Evolutionary conservation across 2,329 filamentous ascomycete genomes (phyloP).

Genomic region (Orbilia blumenaviensis): DNA sequence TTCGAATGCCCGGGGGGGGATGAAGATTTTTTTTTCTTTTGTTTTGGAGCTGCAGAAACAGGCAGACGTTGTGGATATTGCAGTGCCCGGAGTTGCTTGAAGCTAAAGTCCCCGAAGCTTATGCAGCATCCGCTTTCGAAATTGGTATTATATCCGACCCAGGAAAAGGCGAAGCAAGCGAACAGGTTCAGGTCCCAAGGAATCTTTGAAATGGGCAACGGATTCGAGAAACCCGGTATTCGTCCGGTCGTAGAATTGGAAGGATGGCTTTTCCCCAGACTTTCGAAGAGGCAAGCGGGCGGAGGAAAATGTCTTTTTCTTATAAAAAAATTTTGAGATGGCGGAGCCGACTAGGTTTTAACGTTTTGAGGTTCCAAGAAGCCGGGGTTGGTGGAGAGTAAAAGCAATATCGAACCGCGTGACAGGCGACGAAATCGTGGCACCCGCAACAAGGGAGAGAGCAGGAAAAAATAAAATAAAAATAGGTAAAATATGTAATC

Average conservation of each 20-base stretch:
- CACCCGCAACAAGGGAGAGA: slow-evolving; percentile 4
- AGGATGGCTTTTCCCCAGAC: slow-evolving; percentile 2
- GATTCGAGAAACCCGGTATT: slow-evolving; percentile 40
- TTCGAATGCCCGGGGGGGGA: neutral
- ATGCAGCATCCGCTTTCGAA: slow-evolving; percentile 53
- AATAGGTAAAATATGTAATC: neutral
- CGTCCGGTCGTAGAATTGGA: slow-evolving; percentile 23
- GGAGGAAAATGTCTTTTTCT: neutral
- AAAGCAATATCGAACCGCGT: slow-evolving; percentile 48
- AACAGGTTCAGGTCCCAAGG: slow-evolving; percentile 22
- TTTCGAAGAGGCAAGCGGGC: slow-evolving; percentile 11
- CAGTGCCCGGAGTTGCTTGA: slow-evolving; percentile 41
- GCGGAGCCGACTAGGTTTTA: slow-evolving; percentile 10
- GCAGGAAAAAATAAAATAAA: neutral
- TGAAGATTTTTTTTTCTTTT: slow-evolving; percentile 32
- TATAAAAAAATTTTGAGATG: slow-evolving; percentile 26
- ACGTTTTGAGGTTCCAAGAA: slow-evolving; percentile 28
- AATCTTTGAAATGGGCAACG: slow-evolving; percentile 36
- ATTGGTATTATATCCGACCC: slow-evolving; percentile 19
- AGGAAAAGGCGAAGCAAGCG: slow-evolving; percentile 8
- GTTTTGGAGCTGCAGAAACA: slow-evolving; percentile 49
- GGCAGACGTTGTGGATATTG: slow-evolving; percentile 30
- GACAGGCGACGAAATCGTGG: slow-evolving; percentile 47
- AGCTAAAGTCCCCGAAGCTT: slow-evolving; percentile 54
- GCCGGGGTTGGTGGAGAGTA: slow-evolving; percentile 19